phyloP scores from a whole-genome alignment of 208 protist genomes.

The Trypanosoma lewisi region DNA sequence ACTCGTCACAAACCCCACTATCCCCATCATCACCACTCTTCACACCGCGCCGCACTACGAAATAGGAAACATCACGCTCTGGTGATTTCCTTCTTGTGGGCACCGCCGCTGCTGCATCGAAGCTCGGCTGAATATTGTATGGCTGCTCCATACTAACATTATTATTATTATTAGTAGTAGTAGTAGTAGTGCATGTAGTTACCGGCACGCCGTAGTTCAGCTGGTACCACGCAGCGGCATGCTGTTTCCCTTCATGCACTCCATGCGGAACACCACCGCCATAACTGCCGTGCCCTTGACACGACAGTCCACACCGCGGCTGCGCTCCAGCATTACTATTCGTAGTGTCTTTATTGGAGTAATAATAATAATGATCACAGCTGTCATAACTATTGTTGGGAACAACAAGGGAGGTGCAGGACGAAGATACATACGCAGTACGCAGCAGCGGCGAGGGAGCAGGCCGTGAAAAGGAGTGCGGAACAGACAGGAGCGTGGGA shows the following conservation, averaged over 20 bases:
- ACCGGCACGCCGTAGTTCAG: not conserved
- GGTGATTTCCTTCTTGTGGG: not conserved
- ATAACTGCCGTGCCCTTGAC: too few species aligned
- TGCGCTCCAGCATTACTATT: not conserved
- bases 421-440: not conserved
- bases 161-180: not conserved
- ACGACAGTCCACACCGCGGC: too few species aligned
- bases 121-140: slow-evolving; percentile 7
- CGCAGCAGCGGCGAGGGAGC: not conserved
- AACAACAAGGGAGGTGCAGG: not conserved
- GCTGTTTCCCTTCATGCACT: not conserved
- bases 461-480: not conserved
- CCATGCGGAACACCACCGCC: not conserved
- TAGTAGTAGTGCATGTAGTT: not conserved
- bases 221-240: slow-evolving; percentile 12
- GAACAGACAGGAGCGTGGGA: not conserved
- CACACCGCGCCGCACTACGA: not conserved
- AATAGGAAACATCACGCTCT: not conserved
- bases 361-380: not conserved
- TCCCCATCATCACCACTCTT: not conserved
- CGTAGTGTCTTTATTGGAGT: too few species aligned
- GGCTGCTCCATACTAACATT: slow-evolving; percentile 2
- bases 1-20: not conserved
- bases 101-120: not conserved
- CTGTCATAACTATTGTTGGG: not conserved